A percentile compares a stretch with the other conserved stretches of the same genome.
These are phyloP conservation scores for Friedmanniomyces simplex DNA, from an alignment of 495 filamentous ascomycete species.

Conservation along the genomic window DNA sequence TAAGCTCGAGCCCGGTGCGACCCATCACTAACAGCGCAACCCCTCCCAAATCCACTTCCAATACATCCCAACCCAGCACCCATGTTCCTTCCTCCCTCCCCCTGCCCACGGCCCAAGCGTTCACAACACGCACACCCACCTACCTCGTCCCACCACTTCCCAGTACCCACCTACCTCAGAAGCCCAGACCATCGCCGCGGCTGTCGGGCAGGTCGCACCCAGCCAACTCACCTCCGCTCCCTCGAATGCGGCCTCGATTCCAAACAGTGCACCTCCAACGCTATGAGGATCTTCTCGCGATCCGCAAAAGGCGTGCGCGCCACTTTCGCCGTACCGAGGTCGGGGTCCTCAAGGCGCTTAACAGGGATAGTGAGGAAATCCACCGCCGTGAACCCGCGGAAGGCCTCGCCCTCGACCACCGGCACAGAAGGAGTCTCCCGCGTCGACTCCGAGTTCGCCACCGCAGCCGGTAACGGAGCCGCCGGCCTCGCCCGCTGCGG, in stretches of 20 bases:
- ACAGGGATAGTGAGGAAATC: slow-evolving; percentile 3
- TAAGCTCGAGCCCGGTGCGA: no score
- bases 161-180: no score
- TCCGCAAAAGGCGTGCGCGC: slow-evolving; percentile 10
- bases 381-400: slow-evolving; percentile 7
- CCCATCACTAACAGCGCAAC: no score
- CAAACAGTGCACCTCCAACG: slow-evolving; percentile 16
- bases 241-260: slow-evolving; percentile 1
- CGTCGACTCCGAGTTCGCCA: neutral
- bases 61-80: no score
- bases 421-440: neutral
- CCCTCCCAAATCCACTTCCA: no score
- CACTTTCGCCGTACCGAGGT: slow-evolving; percentile 4
- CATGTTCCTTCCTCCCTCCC: no score
- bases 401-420: slow-evolving; percentile 1
- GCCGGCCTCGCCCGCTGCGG: neutral
- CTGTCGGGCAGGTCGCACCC: neutral
- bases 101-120: no score
- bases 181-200: neutral
- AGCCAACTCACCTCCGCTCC: neutral
- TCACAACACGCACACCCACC: no score
- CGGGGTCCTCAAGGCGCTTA: slow-evolving; percentile 4
- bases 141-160: no score
- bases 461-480: neutral
- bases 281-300: slow-evolving; percentile 4